Conservation (phyloP, 2,329 filamentous ascomycete species). For the Neonectria neomacrospora region DNA sequence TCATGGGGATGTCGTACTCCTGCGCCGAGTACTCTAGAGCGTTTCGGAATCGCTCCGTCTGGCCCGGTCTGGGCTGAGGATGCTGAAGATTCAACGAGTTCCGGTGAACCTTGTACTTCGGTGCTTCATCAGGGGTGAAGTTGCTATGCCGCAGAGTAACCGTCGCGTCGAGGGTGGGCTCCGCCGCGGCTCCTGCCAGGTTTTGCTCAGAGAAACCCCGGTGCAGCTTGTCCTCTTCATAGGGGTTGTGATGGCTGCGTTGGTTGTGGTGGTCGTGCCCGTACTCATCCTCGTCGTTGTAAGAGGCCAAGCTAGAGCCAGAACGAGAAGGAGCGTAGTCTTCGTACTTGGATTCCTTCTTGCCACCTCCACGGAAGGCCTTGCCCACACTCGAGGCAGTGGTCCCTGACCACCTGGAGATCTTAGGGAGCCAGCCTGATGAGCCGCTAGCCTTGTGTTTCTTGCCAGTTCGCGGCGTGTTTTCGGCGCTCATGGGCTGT, state of each 20-base stretch:
- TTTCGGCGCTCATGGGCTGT: constrained; percentile 73
- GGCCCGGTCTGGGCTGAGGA: constrained; percentile 79
- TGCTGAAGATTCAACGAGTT: constrained; percentile 84
- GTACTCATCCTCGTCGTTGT: constrained; percentile 67
- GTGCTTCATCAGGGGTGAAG: constrained; percentile 73
- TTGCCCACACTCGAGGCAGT: constrained; percentile 88
- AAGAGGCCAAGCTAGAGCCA: constrained; percentile 77
- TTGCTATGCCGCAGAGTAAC: constrained; percentile 59
- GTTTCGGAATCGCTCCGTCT: constrained; percentile 78
- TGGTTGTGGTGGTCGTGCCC: constrained; percentile 48
- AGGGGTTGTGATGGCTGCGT: constrained; percentile 53
- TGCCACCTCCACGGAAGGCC: constrained; percentile 75
- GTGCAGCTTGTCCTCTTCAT: constrained; percentile 70
- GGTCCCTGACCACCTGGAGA: constrained; percentile 97
- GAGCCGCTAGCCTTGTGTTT: constrained; percentile 91
- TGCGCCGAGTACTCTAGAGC: constrained; percentile 79
- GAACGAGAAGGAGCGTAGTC: constrained; percentile 76
- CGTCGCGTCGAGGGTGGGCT: constrained; percentile 41
- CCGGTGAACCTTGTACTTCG: constrained; percentile 84
- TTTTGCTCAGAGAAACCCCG: constrained; percentile 66
- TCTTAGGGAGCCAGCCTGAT: constrained; percentile 85
- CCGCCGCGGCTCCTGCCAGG: constrained; percentile 46
- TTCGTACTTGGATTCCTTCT: constrained; percentile 70
- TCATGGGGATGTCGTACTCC: constrained; percentile 70
- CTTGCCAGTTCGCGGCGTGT: constrained; percentile 79